Evolutionary conservation across 768 basidiomycete genomes (phyloP), one percentile per base, ranked within the genome.

Genomic region (Tephrocybe sp.): DNA sequence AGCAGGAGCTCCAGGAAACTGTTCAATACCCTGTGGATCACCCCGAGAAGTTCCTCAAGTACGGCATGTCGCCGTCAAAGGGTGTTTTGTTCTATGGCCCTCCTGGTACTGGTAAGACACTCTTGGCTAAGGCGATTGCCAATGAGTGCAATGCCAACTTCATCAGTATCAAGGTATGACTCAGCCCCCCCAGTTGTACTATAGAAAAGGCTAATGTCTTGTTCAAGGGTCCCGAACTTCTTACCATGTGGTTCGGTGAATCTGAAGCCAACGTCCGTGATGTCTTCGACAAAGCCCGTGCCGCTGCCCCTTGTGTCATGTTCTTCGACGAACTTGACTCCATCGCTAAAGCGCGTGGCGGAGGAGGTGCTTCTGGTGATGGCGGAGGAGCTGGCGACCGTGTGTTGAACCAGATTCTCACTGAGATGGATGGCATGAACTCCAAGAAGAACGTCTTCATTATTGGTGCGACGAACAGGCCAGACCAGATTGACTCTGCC

Each of bases 191-290:
- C 11, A 15, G 5, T 7, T 34, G 9, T 15, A 37, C 50, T 45
- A 25, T 30, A 44, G 6, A 37, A 13, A 19, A 23, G 19, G 19
- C 56, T 64, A 22, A 65, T 59, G 8, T 25, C 36, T 25, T 40
- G 15, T 45, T 51, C 12, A 57, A 88, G 83, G 95, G 97, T 57
- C 95, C 95, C 54, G 97, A 97, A 72, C 78, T 97, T 36, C 84
- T 98, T 36, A 99, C 94, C 5, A 98, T 98, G 95, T 99, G 97
- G 94, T 98, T 99, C 71, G 97, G 97, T 84, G 97, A 99, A 79
- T 98, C 95, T 5, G 97, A 99, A 75, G 97, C 95, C 57, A 99
- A 99, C 63, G 97, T 99, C 54, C 92, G 97, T 60, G 95, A 98
- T 60, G 93, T 98, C 56, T 99, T 99, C 70, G 97, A 99, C 82